These are phyloP conservation scores for Extremus antarcticus DNA, from an alignment of 495 filamentous ascomycete species.

Conservation along the genomic window DNA sequence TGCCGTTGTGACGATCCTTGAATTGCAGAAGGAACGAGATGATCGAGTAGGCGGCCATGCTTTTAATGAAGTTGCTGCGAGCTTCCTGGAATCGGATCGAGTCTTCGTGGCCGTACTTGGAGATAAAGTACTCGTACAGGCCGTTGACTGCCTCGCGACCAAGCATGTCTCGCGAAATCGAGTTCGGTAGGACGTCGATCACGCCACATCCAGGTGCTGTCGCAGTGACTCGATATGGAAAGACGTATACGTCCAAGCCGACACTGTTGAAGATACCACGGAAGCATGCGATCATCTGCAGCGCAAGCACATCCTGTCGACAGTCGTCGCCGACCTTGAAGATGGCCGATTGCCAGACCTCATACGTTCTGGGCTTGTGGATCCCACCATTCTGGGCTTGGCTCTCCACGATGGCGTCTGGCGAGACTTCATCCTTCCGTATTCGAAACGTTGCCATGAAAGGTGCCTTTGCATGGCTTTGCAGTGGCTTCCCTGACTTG, in stretches of 20 bases:
- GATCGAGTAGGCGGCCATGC: conserved; percentile 99
- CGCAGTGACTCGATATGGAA: conserved; percentile 95
- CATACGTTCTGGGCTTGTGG: conserved; percentile 44
- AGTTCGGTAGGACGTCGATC: conserved; percentile 94
- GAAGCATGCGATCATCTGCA: conserved; percentile 97
- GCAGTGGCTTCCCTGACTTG: conserved; percentile 91
- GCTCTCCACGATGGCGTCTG: conserved; percentile 29
- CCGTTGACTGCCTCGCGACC: conserved; percentile 96
- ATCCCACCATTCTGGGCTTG: conserved; percentile 6
- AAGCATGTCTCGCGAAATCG: conserved; percentile 96
- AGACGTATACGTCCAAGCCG: conserved; percentile 92
- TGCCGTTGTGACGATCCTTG: conserved; percentile 98
- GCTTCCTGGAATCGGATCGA: conserved; percentile 90
- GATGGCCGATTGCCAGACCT: conserved; percentile 97
- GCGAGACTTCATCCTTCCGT: conserved; percentile 56
- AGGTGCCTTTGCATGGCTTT: conserved; percentile 94
- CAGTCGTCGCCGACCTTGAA: conserved; percentile 99
- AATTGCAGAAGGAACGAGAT: conserved; percentile 95
- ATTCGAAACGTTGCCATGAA: conserved; percentile 99
- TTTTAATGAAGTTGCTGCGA: conserved; percentile 95
- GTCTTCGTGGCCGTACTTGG: conserved; percentile 92
- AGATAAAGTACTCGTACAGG: conserved; percentile 94
- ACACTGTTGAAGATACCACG: conserved; percentile 89
- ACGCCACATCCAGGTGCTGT: conserved; percentile 96
- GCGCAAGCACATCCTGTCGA: conserved; percentile 87